Evolutionary conservation across 768 basidiomycete genomes (phyloP).

Genomic region (Phlebiopsis gigantea): DNA sequence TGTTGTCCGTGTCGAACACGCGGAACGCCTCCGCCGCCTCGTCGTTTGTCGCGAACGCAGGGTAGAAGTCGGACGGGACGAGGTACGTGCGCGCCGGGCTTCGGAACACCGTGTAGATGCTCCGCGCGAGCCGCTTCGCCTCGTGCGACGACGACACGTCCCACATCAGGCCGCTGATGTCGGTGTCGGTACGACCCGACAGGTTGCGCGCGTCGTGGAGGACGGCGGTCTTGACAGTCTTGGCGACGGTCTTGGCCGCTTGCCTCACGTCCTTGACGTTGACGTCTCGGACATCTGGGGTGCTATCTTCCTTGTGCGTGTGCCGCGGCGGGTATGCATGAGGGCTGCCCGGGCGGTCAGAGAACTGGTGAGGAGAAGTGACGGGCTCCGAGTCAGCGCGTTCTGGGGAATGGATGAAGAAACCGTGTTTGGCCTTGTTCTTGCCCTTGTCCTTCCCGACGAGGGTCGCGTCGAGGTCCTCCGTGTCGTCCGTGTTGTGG

Average conservation of each 20-base stretch:
- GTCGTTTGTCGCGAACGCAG: constrained; percentile 54
- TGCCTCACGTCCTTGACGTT: constrained; percentile 22
- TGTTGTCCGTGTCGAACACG: constrained; percentile 71
- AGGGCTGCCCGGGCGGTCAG: constrained; percentile 8
- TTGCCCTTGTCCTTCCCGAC: constrained; percentile 22
- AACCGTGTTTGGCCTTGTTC: constrained; percentile 23
- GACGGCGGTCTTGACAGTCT: constrained; percentile 60
- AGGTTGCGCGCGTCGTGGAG: constrained; percentile 75
- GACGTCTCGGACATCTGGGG: constrained; percentile 40
- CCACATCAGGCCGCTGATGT: constrained; percentile 39
- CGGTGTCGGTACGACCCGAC: constrained; percentile 40
- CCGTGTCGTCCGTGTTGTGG: constrained; percentile 8
- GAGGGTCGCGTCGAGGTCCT: constrained; percentile 27
- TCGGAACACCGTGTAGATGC: constrained; percentile 60
- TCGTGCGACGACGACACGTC: constrained; percentile 50
- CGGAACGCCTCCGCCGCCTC: constrained; percentile 65
- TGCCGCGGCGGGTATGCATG: constrained; percentile 38
- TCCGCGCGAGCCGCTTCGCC: constrained; percentile 70
- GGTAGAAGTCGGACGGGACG: constrained; percentile 62
- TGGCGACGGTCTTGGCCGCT: constrained; percentile 44
- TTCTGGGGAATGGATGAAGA: neutral
- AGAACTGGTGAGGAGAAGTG: neutral
- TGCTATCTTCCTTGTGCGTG: constrained; percentile 26
- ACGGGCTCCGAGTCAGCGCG: constrained; percentile 16
- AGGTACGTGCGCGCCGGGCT: constrained; percentile 53